phyloP scores from a whole-genome alignment of 768 basidiomycete genomes.

The Naganishia onofrii region DNA sequence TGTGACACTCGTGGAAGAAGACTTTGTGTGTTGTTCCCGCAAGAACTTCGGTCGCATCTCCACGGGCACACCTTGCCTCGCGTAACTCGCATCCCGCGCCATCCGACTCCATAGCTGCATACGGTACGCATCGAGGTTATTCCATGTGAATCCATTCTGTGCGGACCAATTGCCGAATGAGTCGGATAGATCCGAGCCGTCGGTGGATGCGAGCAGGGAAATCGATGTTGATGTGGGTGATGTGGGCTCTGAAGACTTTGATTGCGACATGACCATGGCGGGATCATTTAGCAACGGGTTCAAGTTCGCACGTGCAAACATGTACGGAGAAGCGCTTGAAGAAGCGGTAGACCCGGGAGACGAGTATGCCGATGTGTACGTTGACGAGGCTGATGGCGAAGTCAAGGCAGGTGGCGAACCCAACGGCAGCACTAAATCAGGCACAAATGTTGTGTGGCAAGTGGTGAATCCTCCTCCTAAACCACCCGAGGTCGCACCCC shows the following conservation, averaged over 20 bases:
- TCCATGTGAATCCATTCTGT: constrained; percentile 78
- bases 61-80: constrained; percentile 40
- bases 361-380: constrained; percentile 32
- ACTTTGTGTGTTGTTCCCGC: constrained; percentile 30
- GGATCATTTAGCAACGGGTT: constrained; percentile 67
- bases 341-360: constrained; percentile 39
- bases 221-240: constrained; percentile 19
- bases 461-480: constrained; percentile 71
- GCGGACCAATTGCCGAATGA: constrained; percentile 78
- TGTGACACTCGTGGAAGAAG: background rate
- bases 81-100: constrained; percentile 64
- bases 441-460: constrained; percentile 79
- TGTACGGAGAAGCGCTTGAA: background rate
- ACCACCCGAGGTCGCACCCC: constrained; percentile 71
- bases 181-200: constrained; percentile 50
- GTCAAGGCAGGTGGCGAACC: background rate
- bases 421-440: constrained; percentile 60
- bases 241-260: constrained; percentile 14
- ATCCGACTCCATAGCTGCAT: constrained; percentile 93
- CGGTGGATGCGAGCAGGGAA: constrained; percentile 34
- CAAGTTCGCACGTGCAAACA: constrained; percentile 67
- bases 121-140: constrained; percentile 76
- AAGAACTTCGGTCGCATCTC: constrained; percentile 50
- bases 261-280: background rate
- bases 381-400: constrained; percentile 18